These are phyloP conservation scores for Dictyophora rubrovolvata DNA, from an alignment of 768 basidiomycete species.

Conservation along the genomic window DNA sequence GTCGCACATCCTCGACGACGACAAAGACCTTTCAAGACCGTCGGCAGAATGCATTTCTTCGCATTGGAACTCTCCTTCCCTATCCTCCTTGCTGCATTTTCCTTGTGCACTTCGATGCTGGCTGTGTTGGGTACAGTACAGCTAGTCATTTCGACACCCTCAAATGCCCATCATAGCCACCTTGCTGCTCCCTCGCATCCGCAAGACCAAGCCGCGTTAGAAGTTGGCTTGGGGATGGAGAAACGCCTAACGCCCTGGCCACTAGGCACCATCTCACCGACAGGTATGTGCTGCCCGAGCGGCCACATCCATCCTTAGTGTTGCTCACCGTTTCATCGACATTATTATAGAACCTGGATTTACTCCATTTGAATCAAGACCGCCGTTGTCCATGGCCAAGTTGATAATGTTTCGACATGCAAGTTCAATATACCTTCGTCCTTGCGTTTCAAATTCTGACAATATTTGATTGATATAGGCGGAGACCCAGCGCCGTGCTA, in stretches of 20 bases:
- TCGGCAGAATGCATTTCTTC: constrained; percentile 1
- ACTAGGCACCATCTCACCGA: not conserved
- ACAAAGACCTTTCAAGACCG: not conserved
- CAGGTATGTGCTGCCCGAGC: not conserved
- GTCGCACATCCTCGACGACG: not conserved
- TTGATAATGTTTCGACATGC: constrained; percentile 9
- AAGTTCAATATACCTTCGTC: not conserved
- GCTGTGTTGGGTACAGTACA: constrained; percentile 8
- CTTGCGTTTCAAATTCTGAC: not conserved
- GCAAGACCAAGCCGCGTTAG: not conserved
- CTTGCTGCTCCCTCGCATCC: not conserved
- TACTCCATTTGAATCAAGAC: constrained; percentile 3
- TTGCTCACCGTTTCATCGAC: not conserved
- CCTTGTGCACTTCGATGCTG: constrained; percentile 8
- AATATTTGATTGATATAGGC: not conserved
- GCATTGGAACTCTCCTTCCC: constrained; percentile 7
- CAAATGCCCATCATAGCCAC: not conserved
- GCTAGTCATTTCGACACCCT: constrained; percentile 3
- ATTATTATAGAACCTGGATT: not conserved
- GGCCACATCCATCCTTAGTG: not conserved
- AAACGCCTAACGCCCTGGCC: constrained; percentile 7
- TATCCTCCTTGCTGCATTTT: constrained; percentile 6
- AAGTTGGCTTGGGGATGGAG: constrained; percentile 3
- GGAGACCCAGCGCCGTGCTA: constrained; percentile 6
- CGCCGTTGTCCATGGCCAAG: constrained; percentile 9